These are phyloP conservation scores for Liquidambar formosana DNA, from an alignment of 164 flowering plant genomes.

Conservation along the genomic window DNA sequence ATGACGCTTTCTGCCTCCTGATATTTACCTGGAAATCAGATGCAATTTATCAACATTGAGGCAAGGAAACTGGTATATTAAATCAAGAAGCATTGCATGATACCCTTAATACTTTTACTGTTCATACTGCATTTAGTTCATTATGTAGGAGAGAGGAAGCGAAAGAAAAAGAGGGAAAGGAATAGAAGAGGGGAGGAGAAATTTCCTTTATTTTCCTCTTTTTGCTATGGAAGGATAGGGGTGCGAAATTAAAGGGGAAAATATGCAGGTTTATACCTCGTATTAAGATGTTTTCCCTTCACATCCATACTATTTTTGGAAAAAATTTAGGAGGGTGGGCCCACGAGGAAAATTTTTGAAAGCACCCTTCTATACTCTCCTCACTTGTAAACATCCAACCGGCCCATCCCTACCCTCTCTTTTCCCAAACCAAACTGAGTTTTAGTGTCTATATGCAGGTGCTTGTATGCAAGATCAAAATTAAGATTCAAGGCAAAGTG, in stretches of 20 bases:
- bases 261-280: background rate
- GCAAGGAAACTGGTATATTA: background rate
- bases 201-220: background rate
- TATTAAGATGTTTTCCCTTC: background rate
- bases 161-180: background rate
- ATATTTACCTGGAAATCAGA: conserved; percentile 52
- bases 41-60: background rate
- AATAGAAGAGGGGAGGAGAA: background rate
- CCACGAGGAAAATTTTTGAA: no score
- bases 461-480: background rate
- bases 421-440: background rate
- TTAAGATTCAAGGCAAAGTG: no score
- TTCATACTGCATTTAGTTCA: no score
- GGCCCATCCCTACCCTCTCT: background rate
- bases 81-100: background rate
- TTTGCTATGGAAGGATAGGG: no score
- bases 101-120: background rate
- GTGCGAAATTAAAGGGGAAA: no score
- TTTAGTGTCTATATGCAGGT: background rate
- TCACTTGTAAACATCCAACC: no score
- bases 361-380: no score
- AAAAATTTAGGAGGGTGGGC: no score
- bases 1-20: conserved; percentile 61
- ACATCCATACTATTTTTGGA: background rate
- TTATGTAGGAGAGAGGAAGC: no score